Evolutionary conservation across 2,329 filamentous ascomycete genomes (phyloP), one percentile per base, ranked within the genome.

Genomic region (Claviceps pazoutovae): DNA sequence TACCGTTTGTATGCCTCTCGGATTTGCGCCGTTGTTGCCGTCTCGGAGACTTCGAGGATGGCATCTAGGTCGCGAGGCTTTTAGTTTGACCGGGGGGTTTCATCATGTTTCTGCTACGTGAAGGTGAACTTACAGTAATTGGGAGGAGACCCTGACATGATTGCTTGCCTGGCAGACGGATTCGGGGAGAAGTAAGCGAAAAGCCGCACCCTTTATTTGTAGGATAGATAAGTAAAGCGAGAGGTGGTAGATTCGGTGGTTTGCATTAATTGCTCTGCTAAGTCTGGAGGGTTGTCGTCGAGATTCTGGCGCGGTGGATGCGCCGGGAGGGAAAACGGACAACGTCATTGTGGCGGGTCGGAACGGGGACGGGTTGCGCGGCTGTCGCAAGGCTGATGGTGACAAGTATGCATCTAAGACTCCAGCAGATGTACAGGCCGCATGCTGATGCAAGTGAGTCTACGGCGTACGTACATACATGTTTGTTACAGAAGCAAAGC

Each of bases 1-100:
- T 62, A 87, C 84, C 85, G 84, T 67, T 98, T 98, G 75, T 97
- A 98, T 49, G 90, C 93, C 74, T 88, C 86, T 60, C 91, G 86
- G 64, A 98, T 84, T 66, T 97, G 86, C 62, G 89, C 82, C 54
- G 83, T 80, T 0, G 82, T 85, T 37, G 91, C 89, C 59, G 77
- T 84, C 38, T 87, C 78, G 49, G 82, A 65, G 55, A 95, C 68
- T 56, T 84, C 84, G 48, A 95, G 82, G 57, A 86, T 78, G 49
- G 78, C 80, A 70, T 91, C 86, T 90, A 16, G 41, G 8, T 42
- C 4, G 17, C 41, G 2, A 11, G 17, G 17, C 26, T n/a, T 13
- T 16, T 45, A 5, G 11, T 21, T 13, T 23, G 42, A 5, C 13
- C 30, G 30, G 30, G 17, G 30, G 30, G n/a, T 11, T 34, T 34